Conservation (phyloP, 2,329 filamentous ascomycete genomes). For the Herpotrichia juniperi region DNA sequence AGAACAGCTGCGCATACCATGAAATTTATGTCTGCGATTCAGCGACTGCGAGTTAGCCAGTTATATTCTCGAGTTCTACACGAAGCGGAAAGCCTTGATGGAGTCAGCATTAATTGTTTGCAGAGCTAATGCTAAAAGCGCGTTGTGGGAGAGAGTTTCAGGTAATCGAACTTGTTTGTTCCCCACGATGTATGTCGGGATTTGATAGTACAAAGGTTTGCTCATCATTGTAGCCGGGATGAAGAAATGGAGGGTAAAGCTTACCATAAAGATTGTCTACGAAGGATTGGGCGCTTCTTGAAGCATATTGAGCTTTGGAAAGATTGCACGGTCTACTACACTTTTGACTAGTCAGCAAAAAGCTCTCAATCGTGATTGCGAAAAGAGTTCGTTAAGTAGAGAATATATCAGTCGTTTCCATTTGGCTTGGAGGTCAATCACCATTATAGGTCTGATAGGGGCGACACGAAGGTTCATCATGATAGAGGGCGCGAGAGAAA, state of each 20-base stretch:
- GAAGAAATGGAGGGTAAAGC: constrained; percentile 1
- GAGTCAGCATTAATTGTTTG: constrained; percentile 9
- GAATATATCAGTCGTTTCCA: constrained; percentile 41
- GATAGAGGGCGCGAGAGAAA: constrained; percentile 10
- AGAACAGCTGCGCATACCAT: constrained; percentile 2
- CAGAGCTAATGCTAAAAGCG: neutral
- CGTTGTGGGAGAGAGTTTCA: constrained; percentile 21
- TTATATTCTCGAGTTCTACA: neutral
- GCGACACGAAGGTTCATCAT: constrained; percentile 48
- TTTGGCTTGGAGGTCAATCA: constrained; percentile 50
- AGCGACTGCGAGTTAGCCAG: neutral
- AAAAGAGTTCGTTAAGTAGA: constrained; percentile 6
- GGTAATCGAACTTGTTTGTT: constrained; percentile 48
- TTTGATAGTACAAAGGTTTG: constrained; percentile 48
- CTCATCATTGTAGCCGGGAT: constrained; percentile 37
- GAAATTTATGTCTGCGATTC: neutral
- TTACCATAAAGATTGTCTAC: neutral
- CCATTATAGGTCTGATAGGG: constrained; percentile 48
- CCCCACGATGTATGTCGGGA: constrained; percentile 43
- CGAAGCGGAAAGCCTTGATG: neutral
- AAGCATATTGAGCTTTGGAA: neutral
- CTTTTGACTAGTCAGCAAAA: constrained; percentile 25
- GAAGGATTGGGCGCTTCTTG: neutral
- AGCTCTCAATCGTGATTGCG: constrained; percentile 10
- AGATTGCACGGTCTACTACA: constrained; percentile 5